Conservation (phyloP, 2,329 filamentous ascomycete species). For the Phoma sp. region DNA sequence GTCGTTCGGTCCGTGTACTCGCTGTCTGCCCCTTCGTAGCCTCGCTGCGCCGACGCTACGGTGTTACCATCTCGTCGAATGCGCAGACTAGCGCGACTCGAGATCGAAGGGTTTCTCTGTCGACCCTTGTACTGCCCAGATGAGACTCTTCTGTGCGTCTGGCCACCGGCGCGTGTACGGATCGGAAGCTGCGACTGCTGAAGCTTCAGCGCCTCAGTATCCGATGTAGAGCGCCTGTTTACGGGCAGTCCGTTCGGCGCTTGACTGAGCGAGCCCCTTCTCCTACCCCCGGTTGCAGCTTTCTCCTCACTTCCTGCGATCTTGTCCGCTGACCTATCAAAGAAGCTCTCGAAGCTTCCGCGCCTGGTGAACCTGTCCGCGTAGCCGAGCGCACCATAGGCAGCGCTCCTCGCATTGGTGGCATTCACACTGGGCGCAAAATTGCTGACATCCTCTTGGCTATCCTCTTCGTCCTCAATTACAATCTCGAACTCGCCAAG, state of each 20-base stretch:
- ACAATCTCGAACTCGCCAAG: conserved; percentile 66
- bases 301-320: conserved; percentile 51
- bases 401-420: background rate
- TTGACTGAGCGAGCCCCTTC: conserved; percentile 23
- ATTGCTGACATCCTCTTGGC: conserved; percentile 23
- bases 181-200: conserved; percentile 33
- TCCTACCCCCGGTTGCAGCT: conserved; percentile 25
- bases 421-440: background rate
- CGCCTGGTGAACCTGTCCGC: conserved; percentile 44
- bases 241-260: conserved; percentile 11
- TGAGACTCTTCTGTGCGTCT: conserved; percentile 20
- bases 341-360: conserved; percentile 65
- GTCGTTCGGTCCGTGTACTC: conserved; percentile 40
- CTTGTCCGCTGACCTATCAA: conserved; percentile 61
- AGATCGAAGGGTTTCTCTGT: conserved; percentile 40
- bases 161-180: conserved; percentile 33
- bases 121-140: conserved; percentile 30
- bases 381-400: conserved; percentile 14
- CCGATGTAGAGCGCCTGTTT: conserved; percentile 33
- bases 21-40: conserved; percentile 35
- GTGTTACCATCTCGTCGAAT: conserved; percentile 32
- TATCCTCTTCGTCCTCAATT: conserved; percentile 61
- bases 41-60: conserved; percentile 16
- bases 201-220: conserved; percentile 32
- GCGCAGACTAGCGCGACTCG: conserved; percentile 45